Base-by-base conservation (phyloP, 164 flowering plant species). In the Platanus orientalis region DNA sequence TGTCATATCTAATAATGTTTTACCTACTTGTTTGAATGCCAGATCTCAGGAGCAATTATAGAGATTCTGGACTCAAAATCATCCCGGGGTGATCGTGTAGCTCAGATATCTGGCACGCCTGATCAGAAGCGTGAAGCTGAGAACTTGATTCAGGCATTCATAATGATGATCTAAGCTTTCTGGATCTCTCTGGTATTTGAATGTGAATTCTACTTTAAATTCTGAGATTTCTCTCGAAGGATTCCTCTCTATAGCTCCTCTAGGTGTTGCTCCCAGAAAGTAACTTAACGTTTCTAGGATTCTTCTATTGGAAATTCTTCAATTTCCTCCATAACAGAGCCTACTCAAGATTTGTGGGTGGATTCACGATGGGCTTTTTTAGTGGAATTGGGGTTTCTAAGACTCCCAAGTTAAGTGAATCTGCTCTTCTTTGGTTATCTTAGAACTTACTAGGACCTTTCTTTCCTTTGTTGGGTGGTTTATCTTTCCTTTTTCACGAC, bases 111-210 rank as follows among this genome's bases (percentile, higher is more conserved):
- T 66, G 94, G 90, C 40, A 85, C 94, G 32, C 60, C 81, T 54
- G 90, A 87, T 59, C 85, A 87, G 71, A 85, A 81, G 69, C 88
- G 78, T 60, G 25, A 88, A 0, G 90, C 94, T 61, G 90, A 85
- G 72, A 82, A 80, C 70, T 75, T 87, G 84, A 81, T 87, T 63
- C 90, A 82, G 73, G 94, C 94, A 62, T 87, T 85, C 76, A 84
- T 85, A 55, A 73, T 83, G 89, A 77, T 90, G 26, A 73, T 84
- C 14, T 84, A 69, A 80, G 48, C 20, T 34, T 44, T 27, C 55
- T 21, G 61, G 20, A 12, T n/a, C n/a, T 47, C 49, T 23, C 25
- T 26, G 21, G 44, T 44, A 62, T 36, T 51, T 61, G 67, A 34
- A 66, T 73, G 74, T 72, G 73, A 72, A 66, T 53, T 36, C 27